phyloP scores from a whole-genome alignment of 1,139 yeast species.

The Sugiyamaella pinicola region DNA sequence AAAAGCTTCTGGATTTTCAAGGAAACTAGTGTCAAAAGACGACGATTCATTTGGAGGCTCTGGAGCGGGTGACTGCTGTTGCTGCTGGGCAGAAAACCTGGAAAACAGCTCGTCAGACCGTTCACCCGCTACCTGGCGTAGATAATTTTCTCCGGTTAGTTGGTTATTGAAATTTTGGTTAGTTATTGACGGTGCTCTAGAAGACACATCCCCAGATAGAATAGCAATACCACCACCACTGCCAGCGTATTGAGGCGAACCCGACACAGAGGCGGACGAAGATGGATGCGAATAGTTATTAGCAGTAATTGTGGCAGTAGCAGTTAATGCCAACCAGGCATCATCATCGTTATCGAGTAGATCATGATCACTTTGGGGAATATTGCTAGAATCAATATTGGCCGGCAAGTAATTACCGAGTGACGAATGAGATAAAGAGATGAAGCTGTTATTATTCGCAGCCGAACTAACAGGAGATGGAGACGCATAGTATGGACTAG shows the following conservation, averaged over 20 bases:
- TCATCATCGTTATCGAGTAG: slow-evolving; percentile 11
- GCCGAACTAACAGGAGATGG: slow-evolving; percentile 11
- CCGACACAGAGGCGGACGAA: slow-evolving; percentile 6
- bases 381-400: neutral
- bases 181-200: neutral
- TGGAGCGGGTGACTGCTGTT: too few species aligned
- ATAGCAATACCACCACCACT: slow-evolving; percentile 1
- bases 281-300: slow-evolving; percentile 12
- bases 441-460: slow-evolving; percentile 3
- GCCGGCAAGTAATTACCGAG: neutral
- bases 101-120: neutral
- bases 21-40: neutral
- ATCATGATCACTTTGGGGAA: slow-evolving; percentile 12
- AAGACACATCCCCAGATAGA: slow-evolving; percentile 1
- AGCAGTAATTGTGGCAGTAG: slow-evolving; percentile 17
- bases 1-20: neutral
- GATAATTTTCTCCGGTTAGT: neutral
- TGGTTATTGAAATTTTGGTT: neutral
- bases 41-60: too few species aligned
- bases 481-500: slow-evolving; percentile 17
- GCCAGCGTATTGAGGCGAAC: slow-evolving; percentile 11
- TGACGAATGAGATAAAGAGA: slow-evolving; percentile 12
- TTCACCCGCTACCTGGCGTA: neutral
- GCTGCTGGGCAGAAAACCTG: neutral
- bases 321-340: slow-evolving; percentile 15